Evolutionary conservation across 768 basidiomycete genomes (phyloP), one percentile per base, ranked within the genome.

Genomic region (Neoboletus magnificus): DNA sequence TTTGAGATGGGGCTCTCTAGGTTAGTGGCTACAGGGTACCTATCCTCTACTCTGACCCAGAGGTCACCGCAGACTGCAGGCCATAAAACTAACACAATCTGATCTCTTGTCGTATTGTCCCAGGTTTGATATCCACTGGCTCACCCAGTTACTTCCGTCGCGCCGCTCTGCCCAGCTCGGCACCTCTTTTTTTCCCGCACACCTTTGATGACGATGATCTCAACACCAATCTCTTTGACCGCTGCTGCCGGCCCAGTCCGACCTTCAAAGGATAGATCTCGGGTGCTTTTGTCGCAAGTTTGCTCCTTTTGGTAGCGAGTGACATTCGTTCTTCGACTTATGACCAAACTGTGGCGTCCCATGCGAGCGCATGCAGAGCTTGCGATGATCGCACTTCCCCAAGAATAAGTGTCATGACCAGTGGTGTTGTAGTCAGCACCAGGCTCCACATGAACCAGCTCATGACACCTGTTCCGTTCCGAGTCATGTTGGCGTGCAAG

Each of bases 221-320:
- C 32, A 4, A 52, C 29, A 58, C 37, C n/a, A 23, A 50, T 59
- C 50, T 52, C 50, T 33, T 23, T 45, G 5, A 1, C 36, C 36
- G 1, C 13, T 32, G 12, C 25, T 30, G 5, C 30, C 47, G 37
- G 11, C 33, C 37, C 40, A 22, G 27, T 40, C 18, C 7, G 22
- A n/a, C 54, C 43, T 48, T 47, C 42, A 29, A 40, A 51, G 35
- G 20, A 29, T 48, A 35, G 48, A 63, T 55, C 55, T 57, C 55
- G 64, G 65, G n/a, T 36, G 41, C 36, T 52, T 39, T 61, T 61
- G 52, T 54, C 42, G 10, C 55, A 45, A 12, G 33, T 27, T 40
- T 42, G 33, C 44, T 51, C 53, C 33, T 55, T 52, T 50, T 48
- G 39, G 45, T 29, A 44, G 35, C 25, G 9, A 27, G 29, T 39